Percentiles rank a stretch among this genome's conserved stretches.
phyloP scores from a whole-genome alignment of 305 asterid species.

The Withania somnifera region DNA sequence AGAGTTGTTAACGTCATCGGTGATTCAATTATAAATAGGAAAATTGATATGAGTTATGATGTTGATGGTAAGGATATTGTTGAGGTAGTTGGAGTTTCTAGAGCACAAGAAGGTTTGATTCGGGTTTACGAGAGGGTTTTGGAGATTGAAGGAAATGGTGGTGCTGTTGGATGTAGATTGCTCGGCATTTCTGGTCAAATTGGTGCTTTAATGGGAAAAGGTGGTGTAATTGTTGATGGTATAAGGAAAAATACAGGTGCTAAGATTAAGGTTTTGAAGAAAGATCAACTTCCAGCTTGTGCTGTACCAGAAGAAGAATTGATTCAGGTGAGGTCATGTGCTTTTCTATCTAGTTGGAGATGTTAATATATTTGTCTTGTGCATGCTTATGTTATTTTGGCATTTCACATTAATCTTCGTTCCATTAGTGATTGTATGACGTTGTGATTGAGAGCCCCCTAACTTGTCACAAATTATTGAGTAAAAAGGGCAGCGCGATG shows the following conservation, averaged over 20 bases:
- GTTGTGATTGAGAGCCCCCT: not conserved
- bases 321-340: conserved; percentile 30
- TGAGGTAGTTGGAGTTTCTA: conserved; percentile 23
- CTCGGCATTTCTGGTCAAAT: conserved; percentile 29
- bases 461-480: not conserved
- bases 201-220: conserved; percentile 44
- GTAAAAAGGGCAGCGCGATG: no score
- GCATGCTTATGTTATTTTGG: not conserved
- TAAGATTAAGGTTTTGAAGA: conserved; percentile 29
- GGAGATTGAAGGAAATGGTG: conserved; percentile 28
- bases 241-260: conserved; percentile 38
- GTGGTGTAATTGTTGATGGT: conserved; percentile 30
- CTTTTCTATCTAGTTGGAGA: not conserved
- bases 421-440: not conserved
- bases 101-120: conserved; percentile 45
- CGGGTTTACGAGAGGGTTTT: conserved; percentile 48
- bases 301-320: conserved; percentile 37
- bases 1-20: conserved; percentile 45
- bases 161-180: conserved; percentile 28
- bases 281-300: conserved; percentile 38
- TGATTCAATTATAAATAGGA: conserved; percentile 24
- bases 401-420: not conserved
- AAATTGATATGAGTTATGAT: conserved; percentile 2
- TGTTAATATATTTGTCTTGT: not conserved
- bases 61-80: conserved; percentile 7